Base-by-base conservation (phyloP, 345 rosid species). In the Barbarea vulgaris region DNA sequence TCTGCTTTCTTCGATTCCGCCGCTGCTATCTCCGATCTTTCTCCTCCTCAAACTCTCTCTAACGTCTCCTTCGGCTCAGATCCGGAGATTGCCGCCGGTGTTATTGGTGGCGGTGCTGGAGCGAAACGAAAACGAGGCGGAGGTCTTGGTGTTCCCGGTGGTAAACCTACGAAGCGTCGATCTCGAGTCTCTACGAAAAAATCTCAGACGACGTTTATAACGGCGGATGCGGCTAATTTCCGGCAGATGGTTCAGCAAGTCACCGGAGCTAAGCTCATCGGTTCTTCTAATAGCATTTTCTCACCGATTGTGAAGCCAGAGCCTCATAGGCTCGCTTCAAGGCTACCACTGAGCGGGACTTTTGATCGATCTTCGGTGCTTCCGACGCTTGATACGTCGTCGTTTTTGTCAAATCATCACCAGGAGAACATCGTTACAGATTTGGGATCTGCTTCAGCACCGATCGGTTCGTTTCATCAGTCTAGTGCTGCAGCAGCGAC, bases 221-320 rank as follows among this genome's bases (percentile, higher is more conserved):
- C 87, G 11, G 96, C 96, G 25, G 96, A 92, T 39, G 92, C 89
- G 44, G 96, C 89, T 3, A 87, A 86, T 67, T 92, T 92, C 83
- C 73, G 97, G 67, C 87, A 88, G 87, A 85, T 90, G 96, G 97
- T 92, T 83, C 97, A 92, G 72, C 92, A 90, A 86, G 88, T 92
- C 14, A 92, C 97, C 22, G 97, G 97, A 17, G 89, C 83, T 9
- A 77, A 85, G 58, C 83, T 74, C 57, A 33, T 75, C 8, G 80
- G 53, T 62, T 19, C 63, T 14, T 10, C 73, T 3, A 15, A 63
- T 47, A 6, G 67, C 72, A 47, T 64, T 64, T 64, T 56, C 60
- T 70, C 79, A 0, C 82, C 79, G 67, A 70, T 87, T n/a, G 73
- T 89, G 68, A 89, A 87, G 71, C 96, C 97, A 25, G 96, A 85